These are phyloP conservation scores for Colletotrichum gloeosporioides DNA, from an alignment of 2,329 filamentous ascomycete genomes.

Conservation along the genomic window DNA sequence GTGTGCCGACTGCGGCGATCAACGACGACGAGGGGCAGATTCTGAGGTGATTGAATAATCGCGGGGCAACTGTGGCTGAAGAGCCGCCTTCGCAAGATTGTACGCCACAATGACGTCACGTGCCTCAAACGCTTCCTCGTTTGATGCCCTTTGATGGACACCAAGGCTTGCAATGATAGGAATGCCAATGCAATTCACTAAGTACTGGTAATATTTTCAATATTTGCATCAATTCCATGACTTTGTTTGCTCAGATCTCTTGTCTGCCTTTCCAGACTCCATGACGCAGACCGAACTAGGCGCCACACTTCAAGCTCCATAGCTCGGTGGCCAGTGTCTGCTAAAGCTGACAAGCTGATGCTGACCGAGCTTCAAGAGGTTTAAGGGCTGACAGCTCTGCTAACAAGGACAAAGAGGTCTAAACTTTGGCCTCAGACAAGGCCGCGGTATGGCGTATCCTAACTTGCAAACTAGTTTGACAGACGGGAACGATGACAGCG, in stretches of 20 bases:
- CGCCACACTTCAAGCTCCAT: background rate
- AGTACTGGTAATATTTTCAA: background rate
- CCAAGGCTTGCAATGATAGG: background rate
- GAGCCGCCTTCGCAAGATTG: background rate
- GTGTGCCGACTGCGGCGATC: background rate
- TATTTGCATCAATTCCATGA: background rate
- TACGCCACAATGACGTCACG: conserved; percentile 21
- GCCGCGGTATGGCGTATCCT: background rate
- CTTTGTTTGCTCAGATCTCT: background rate
- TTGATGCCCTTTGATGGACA: background rate
- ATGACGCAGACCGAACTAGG: background rate
- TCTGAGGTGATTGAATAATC: conserved; percentile 12
- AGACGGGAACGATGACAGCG: background rate
- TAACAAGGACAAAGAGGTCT: background rate
- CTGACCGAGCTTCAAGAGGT: background rate
- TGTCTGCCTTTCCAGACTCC: background rate
- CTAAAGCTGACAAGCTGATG: background rate
- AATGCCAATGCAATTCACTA: background rate
- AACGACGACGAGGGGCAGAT: conserved; percentile 13
- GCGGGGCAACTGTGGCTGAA: conserved; percentile 22
- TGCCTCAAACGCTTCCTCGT: background rate
- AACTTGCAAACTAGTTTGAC: background rate
- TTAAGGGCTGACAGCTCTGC: background rate
- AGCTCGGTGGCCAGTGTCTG: background rate
- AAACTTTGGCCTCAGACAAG: background rate